Conservation (phyloP, 208 protist species). For the Acanthamoeba royreba region DNA sequence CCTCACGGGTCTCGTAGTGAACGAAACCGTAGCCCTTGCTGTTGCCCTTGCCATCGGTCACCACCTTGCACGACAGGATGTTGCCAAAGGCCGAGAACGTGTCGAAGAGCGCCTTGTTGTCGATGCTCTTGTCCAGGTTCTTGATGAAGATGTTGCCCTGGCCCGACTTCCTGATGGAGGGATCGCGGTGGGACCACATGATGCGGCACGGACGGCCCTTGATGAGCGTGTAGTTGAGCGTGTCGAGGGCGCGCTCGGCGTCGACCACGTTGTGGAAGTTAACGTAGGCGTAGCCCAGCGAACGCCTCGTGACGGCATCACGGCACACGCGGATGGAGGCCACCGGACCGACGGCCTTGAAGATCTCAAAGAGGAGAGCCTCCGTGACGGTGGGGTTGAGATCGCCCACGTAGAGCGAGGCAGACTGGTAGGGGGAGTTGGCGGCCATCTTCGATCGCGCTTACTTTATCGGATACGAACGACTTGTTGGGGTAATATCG, state of each 20-base stretch:
- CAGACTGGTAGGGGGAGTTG: slow-evolving; percentile 68
- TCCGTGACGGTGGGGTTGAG: slow-evolving; percentile 93
- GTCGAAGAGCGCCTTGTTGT: slow-evolving; percentile 96
- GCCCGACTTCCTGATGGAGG: slow-evolving; percentile 91
- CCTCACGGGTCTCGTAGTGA: slow-evolving; percentile 96
- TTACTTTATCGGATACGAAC: neutral
- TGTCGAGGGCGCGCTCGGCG: slow-evolving; percentile 95
- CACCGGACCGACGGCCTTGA: slow-evolving; percentile 96
- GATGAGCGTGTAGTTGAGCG: slow-evolving; percentile 96
- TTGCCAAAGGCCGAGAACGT: slow-evolving; percentile 95
- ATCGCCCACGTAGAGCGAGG: slow-evolving; percentile 97
- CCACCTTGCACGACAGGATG: slow-evolving; percentile 98
- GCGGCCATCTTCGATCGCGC: neutral
- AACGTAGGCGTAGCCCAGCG: slow-evolving; percentile 98
- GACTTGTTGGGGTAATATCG: too few relatives aligned
- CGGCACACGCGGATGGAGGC: slow-evolving; percentile 97
- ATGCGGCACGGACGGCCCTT: slow-evolving; percentile 94
- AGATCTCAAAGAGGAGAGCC: slow-evolving; percentile 94
- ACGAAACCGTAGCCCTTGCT: slow-evolving; percentile 98
- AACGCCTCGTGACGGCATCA: slow-evolving; percentile 95
- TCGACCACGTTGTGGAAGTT: slow-evolving; percentile 96
- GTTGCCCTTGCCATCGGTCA: slow-evolving; percentile 81
- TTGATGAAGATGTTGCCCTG: slow-evolving; percentile 99
- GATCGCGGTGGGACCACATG: slow-evolving; percentile 99
- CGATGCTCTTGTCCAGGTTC: slow-evolving; percentile 93